Evolutionary conservation across 2,329 filamentous ascomycete genomes (phyloP), one percentile per base, ranked within the genome.

Genomic region (Daldinia eschscholtzii): DNA sequence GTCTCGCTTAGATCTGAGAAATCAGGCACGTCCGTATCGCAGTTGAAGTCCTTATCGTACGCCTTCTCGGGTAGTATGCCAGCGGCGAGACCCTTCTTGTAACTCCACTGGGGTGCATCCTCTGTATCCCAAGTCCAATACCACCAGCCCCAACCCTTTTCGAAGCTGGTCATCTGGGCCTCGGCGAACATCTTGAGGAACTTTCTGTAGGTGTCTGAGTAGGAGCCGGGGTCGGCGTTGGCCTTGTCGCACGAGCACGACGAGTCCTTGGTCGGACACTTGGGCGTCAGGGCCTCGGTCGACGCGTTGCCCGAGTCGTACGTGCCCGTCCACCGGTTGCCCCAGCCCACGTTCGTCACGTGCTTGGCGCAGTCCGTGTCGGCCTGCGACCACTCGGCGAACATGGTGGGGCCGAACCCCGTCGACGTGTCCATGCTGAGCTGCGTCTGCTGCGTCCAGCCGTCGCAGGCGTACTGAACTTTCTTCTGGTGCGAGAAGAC

Each of bases 61-160:
- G 92, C 91, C 82, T 92, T 91, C 42, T 83, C 79, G 1, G 96
- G 96, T 81, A 99, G 80, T 55, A 95, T 93, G 0, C 93, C 93
- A 1, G 92, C 92, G 59, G 86, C 86, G 70, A 94, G 83, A 0
- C 93, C 94, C 71, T 89, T 85, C 80, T 94, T 90, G 83, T 96
- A 97, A 79, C 94, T 97, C 96, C 96, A 99, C 82, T 98, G 93
- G 67, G 90, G 85, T 56, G 92, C 90, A 72, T 82, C 86, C 83
- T 98, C 95, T 33, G 95, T 97, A 81, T 94, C 89, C 95, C 96
- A 97, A 37, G 94, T 98, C 96, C 96, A 99, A 82, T 99, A 99
- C 83, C 97, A 98, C 96, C 96, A 99, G 56, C 96, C 96, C 91
- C 92, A 96, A 5, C 93, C 93, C 70, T 91, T 90, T 80, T 98